These are phyloP conservation scores for Amanita rubescens DNA, from an alignment of 768 basidiomycete species.

Conservation along the genomic window DNA sequence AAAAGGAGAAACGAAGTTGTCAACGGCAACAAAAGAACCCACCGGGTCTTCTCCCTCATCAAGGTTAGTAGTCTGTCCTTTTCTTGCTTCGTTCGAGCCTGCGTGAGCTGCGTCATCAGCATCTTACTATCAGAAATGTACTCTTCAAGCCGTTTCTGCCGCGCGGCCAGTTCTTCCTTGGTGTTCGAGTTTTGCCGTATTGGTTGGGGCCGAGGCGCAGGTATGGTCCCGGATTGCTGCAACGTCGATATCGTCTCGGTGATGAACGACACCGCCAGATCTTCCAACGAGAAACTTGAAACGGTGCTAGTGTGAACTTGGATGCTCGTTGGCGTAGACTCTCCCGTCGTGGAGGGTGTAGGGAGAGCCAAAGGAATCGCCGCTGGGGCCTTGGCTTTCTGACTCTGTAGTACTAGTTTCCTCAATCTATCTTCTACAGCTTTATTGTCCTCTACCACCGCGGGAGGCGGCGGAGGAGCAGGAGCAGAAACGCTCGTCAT, in stretches of 20 bases:
- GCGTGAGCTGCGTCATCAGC: constrained; percentile 39
- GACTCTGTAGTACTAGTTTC: constrained; percentile 32
- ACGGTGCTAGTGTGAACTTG: constrained; percentile 11
- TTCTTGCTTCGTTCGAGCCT: constrained; percentile 43
- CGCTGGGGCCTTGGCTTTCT: constrained; percentile 18
- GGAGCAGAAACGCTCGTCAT: background rate
- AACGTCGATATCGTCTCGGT: constrained; percentile 45
- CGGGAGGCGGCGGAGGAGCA: background rate
- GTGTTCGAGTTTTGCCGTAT: constrained; percentile 5
- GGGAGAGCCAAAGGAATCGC: background rate
- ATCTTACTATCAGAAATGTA: constrained; percentile 47
- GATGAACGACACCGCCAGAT: constrained; percentile 52
- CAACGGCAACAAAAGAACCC: constrained; percentile 25
- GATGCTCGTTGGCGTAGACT: background rate
- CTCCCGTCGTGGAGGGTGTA: background rate
- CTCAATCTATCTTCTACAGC: constrained; percentile 37
- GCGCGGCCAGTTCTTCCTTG: constrained; percentile 34
- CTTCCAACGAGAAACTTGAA: constrained; percentile 34
- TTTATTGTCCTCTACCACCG: constrained; percentile 25
- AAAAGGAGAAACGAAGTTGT: constrained; percentile 6
- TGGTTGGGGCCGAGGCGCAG: background rate
- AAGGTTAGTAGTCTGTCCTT: constrained; percentile 36
- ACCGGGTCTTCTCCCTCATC: constrained; percentile 49
- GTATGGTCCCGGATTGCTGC: constrained; percentile 12
- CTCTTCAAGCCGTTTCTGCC: constrained; percentile 39